Percentiles rank a stretch among this genome's conserved stretches.
Conservation (phyloP, 2,329 filamentous ascomycete species). For the Aspergillus puulaauensis region DNA sequence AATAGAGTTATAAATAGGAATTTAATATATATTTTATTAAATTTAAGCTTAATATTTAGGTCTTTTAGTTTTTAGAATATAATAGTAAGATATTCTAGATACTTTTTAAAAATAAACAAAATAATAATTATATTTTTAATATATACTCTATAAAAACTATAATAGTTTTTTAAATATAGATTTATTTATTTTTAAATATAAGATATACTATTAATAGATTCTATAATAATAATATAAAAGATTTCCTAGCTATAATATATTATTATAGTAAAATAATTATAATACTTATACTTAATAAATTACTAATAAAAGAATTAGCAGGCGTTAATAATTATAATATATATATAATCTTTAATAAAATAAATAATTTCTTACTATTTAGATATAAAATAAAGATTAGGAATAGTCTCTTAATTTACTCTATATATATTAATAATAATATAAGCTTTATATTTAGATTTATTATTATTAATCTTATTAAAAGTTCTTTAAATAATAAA, state of each 20-base stretch:
- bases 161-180: not conserved
- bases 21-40: not conserved
- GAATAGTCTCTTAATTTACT: too few species aligned
- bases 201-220: not conserved
- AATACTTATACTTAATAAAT: not conserved
- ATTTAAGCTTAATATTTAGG: not conserved
- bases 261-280: not conserved
- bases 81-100: not conserved
- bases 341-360: not conserved
- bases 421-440: too few species aligned
- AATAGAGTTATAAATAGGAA: not conserved
- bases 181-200: not conserved
- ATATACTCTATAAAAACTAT: not conserved
- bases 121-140: not conserved
- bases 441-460: too few species aligned
- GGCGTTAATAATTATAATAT: not conserved
- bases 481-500: too few species aligned
- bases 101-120: not conserved
- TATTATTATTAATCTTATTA: too few species aligned
- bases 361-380: too few species aligned
- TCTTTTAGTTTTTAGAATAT: not conserved
- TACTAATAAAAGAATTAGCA: not conserved
- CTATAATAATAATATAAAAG: not conserved
- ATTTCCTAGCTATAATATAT: not conserved
- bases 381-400: too few species aligned